Evolutionary conservation across 495 filamentous ascomycete genomes (phyloP).

Genomic region (Penicillium paxilli): DNA sequence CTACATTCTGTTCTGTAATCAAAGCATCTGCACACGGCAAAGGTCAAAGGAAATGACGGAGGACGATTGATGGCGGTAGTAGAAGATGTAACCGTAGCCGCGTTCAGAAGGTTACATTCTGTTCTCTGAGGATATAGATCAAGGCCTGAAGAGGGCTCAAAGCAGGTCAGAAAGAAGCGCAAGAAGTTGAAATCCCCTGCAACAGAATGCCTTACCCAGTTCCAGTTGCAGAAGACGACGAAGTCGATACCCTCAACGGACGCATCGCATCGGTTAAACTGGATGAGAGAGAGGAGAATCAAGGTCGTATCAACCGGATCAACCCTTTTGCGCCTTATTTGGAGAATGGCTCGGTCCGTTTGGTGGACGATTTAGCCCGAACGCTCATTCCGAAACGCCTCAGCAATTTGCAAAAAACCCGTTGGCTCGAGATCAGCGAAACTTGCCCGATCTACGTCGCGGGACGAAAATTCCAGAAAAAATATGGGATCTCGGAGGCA

Average conservation of each 20-base stretch:
- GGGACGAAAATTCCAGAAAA: constrained; percentile 3
- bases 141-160: constrained; percentile 2
- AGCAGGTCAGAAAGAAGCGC: constrained; percentile 1
- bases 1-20: constrained; percentile 3
- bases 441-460: neutral
- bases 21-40: too few species aligned
- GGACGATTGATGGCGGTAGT: constrained; percentile 1
- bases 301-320: constrained; percentile 2
- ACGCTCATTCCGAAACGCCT: neutral
- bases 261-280: constrained; percentile 3
- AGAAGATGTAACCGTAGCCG: constrained; percentile 3
- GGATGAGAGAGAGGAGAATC: constrained; percentile 4
- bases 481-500: constrained; percentile 2
- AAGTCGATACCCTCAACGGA: constrained; percentile 3
- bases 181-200: constrained; percentile 3
- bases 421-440: constrained; percentile 1
- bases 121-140: constrained; percentile 2
- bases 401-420: neutral
- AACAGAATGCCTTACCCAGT: constrained; percentile 1
- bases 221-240: constrained; percentile 1
- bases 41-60: too few species aligned
- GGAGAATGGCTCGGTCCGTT: neutral
- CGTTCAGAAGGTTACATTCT: constrained; percentile 4
- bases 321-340: constrained; percentile 2
- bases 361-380: neutral